Base-by-base conservation (phyloP, 2,329 filamentous ascomycete genomes). In the Aaosphaeria arxii region DNA sequence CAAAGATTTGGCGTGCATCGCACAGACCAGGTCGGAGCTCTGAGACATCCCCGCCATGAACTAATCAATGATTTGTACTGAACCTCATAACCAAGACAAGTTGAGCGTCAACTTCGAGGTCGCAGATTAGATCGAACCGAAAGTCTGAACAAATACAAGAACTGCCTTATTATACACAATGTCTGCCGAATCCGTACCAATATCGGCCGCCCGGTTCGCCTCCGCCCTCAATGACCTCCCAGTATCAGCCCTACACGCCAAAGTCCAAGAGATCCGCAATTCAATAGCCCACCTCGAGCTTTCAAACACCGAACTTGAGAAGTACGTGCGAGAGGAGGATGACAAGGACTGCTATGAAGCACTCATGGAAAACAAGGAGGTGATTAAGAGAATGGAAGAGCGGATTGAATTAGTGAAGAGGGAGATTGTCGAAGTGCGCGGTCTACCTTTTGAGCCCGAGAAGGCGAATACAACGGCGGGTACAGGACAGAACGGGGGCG, bases 241-340 rank as follows among this genome's bases (percentile, higher is more conserved):
- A 38, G 67, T 85, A 55, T 77, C 80, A 53, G 79, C 79, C 48
- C 83, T 91, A 5, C 84, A 87, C 71, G 77, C 87, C 70, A 91
- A 91, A 71, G 81, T 86, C 50, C 81, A 87, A 63, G 88, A 91
- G 69, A 78, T 91, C 52, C 83, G 82, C 66, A 91, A 90, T 78
- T 83, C 78, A 58, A 85, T 91, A 63, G 78, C 80, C 28, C 87
- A 91, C 69, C 83, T 91, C 29, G 80, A 85, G 61, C 84, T 84
- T 67, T 88, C 84, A 54, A 91, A 91, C 72, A 79, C 80, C 54
- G 83, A 91, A 67, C 83, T 91, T 49, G 76, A 79, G 47, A 86
- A 86, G 32, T 90, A 82, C 58, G 59, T 59, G 7, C 52, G 61
- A 3, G 50, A 59, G 4, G 71, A 75, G 28, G 78, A 84, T 11